Evolutionary conservation across 108 stramenopile species (phyloP).

Genomic region (Parietichytrium sp.): DNA sequence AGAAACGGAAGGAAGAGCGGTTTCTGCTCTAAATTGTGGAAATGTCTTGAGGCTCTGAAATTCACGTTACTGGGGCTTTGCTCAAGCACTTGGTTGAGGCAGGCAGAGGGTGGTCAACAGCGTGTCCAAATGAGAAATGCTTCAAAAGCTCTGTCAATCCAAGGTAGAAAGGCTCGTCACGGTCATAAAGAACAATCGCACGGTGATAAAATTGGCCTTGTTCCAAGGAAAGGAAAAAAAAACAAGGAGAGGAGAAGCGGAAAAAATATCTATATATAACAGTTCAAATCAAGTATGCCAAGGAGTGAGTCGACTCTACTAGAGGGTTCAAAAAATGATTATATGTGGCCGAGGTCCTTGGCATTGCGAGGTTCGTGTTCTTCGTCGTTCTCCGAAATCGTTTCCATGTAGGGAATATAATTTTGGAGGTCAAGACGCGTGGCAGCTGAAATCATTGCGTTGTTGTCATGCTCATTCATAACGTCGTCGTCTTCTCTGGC

Average conservation of each 20-base stretch:
- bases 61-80: too few species aligned
- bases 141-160: too few species aligned
- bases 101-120: too few species aligned
- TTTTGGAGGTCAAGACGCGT: conserved; percentile 10
- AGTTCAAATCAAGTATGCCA: neutral
- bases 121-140: too few species aligned
- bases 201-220: too few species aligned
- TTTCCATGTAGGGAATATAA: neutral
- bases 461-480: neutral
- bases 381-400: neutral
- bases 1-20: too few species aligned
- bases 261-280: neutral
- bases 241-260: neutral
- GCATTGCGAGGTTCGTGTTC: neutral
- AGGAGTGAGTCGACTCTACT: neutral
- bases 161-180: too few species aligned
- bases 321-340: neutral
- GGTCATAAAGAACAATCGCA: too few species aligned
- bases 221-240: neutral
- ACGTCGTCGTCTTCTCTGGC: neutral
- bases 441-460: neutral
- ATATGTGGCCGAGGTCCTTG: neutral
- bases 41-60: too few species aligned
- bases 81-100: too few species aligned
- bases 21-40: too few species aligned